These are phyloP conservation scores for Cladophialophora carrionii DNA, from an alignment of 2,329 filamentous ascomycete genomes.

Conservation along the genomic window DNA sequence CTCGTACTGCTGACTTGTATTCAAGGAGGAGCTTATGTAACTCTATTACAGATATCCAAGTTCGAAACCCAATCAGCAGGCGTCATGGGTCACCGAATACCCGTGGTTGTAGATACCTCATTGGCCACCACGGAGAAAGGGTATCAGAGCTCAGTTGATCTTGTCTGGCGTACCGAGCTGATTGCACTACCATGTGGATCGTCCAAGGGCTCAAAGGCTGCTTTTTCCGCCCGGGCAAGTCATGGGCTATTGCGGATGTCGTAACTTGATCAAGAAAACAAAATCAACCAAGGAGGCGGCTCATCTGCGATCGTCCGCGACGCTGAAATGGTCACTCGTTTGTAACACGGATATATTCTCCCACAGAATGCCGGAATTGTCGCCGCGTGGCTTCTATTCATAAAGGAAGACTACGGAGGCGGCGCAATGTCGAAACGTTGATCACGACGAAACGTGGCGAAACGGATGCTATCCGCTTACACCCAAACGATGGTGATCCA, in stretches of 20 bases:
- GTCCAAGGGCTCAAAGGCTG: not conserved
- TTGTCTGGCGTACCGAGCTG: not conserved
- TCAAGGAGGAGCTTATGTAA: not conserved
- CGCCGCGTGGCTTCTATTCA: not conserved
- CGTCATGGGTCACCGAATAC: not conserved
- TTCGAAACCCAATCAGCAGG: not conserved
- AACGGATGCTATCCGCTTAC: slow-evolving; percentile 24
- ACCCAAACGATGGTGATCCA: slow-evolving; percentile 7
- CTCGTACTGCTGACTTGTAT: not conserved
- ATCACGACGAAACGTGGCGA: slow-evolving; percentile 4
- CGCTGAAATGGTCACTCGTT: slow-evolving; percentile 1
- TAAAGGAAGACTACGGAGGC: not conserved
- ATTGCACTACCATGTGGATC: not conserved
- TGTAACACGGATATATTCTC: not conserved
- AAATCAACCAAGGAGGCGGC: not conserved
- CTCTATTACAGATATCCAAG: not conserved
- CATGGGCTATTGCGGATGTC: not conserved
- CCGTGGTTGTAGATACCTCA: not conserved
- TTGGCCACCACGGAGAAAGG: slow-evolving; percentile 2
- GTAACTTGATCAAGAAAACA: not conserved
- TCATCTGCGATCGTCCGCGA: not conserved
- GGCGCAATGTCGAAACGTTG: not conserved
- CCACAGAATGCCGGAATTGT: not conserved
- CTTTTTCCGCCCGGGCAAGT: not conserved
- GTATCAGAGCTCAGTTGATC: not conserved